phyloP scores from a whole-genome alignment of 352 stramenopile species.

The Globisporangium radiosum region DNA sequence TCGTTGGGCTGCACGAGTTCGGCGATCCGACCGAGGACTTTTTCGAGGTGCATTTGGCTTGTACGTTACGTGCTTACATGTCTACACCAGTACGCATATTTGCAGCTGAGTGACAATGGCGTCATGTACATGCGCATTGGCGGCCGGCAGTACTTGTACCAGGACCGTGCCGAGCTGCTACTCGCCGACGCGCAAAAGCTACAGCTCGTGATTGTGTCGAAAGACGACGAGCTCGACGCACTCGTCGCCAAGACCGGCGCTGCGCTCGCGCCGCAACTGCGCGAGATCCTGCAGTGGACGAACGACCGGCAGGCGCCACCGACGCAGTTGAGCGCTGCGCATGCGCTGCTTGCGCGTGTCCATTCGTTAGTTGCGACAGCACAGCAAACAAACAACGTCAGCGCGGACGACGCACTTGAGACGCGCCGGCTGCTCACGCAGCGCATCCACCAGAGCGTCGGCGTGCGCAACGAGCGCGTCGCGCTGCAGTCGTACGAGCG shows the following conservation, averaged over 20 bases:
- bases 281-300: slow-evolving; percentile 45
- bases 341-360: slow-evolving; percentile 30
- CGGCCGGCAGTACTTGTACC: slow-evolving; percentile 44
- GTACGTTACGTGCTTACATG: not conserved
- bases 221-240: slow-evolving; percentile 47
- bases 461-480: slow-evolving; percentile 59
- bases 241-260: slow-evolving; percentile 47
- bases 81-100: too few species aligned
- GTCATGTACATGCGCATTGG: too few species aligned
- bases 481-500: slow-evolving; percentile 58
- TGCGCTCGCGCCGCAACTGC: slow-evolving; percentile 28
- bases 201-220: slow-evolving; percentile 40
- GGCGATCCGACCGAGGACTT: slow-evolving; percentile 44
- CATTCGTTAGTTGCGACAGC: slow-evolving; percentile 36
- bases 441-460: slow-evolving; percentile 61
- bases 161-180: slow-evolving; percentile 51
- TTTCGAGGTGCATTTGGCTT: slow-evolving; percentile 19
- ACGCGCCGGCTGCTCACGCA: slow-evolving; percentile 35
- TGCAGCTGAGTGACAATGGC: too few species aligned
- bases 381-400: slow-evolving; percentile 34
- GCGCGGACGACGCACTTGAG: slow-evolving; percentile 27
- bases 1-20: slow-evolving; percentile 70
- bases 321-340: slow-evolving; percentile 20
- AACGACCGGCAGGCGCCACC: slow-evolving; percentile 19
- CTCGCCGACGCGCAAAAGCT: slow-evolving; percentile 35